Conservation (phyloP, 805 yeast species). For the Starmerella scarabaei region DNA sequence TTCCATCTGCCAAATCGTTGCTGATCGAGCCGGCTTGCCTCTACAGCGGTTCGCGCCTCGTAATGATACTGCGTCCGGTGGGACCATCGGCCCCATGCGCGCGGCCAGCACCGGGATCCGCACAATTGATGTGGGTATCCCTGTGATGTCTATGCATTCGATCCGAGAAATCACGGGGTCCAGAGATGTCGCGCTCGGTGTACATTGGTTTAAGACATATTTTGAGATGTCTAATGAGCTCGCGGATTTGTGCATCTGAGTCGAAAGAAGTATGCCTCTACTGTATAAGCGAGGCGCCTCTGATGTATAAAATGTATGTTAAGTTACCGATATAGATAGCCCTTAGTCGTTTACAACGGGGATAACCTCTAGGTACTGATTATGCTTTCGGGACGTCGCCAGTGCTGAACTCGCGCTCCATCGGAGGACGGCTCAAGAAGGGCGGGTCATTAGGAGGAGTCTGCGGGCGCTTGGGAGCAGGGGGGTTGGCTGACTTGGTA, state of each 20-base stretch:
- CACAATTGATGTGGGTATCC: slow-evolving; percentile 81
- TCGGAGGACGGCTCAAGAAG: slow-evolving; percentile 12
- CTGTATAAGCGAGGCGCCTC: no score
- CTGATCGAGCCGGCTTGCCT: slow-evolving; percentile 55
- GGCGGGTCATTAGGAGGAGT: slow-evolving; percentile 17
- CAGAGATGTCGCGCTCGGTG: slow-evolving; percentile 53
- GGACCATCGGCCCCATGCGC: slow-evolving; percentile 90
- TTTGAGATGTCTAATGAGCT: slow-evolving; percentile 24
- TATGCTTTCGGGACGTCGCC: slow-evolving; percentile 14
- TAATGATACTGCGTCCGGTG: slow-evolving; percentile 90
- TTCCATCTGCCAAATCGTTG: slow-evolving; percentile 60
- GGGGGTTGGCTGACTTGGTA: neutral
- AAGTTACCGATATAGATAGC: no score
- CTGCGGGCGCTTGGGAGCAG: slow-evolving; percentile 9
- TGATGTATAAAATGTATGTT: no score
- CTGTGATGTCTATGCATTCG: slow-evolving; percentile 87
- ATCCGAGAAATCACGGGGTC: slow-evolving; percentile 85
- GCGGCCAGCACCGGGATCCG: slow-evolving; percentile 78
- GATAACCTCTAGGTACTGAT: no score
- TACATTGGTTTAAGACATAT: slow-evolving; percentile 48
- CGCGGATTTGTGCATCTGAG: no score
- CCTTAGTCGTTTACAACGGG: no score
- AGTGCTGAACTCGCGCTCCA: slow-evolving; percentile 14
- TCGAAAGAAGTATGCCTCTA: no score
- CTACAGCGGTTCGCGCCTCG: slow-evolving; percentile 81